Conservation (phyloP, 305 asterid genomes). For the Coffea humblotiana region DNA sequence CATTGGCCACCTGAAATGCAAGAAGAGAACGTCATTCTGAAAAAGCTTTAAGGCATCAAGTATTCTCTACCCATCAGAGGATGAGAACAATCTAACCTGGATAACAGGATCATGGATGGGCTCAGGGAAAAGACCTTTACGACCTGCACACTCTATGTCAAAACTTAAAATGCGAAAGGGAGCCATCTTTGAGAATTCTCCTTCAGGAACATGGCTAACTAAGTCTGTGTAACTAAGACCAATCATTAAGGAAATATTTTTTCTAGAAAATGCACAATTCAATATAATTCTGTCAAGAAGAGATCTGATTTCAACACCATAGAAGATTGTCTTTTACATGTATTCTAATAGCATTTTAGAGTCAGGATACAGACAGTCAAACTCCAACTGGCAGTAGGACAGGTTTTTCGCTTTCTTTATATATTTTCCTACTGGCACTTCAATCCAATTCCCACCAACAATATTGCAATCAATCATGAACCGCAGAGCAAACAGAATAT, state of each 20-base stretch:
- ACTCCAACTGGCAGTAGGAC: conserved; percentile 85
- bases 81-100: conserved; percentile 52
- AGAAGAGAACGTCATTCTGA: conserved; percentile 25
- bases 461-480: conserved; percentile 95
- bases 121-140: conserved; percentile 96
- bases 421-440: conserved; percentile 80
- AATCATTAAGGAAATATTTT: conserved; percentile 43
- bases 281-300: background rate
- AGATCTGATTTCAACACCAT: background rate
- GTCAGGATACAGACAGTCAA: conserved; percentile 95
- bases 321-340: conserved; percentile 2
- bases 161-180: conserved; percentile 98
- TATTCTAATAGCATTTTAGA: conserved; percentile 21
- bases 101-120: conserved; percentile 98
- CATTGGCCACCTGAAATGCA: conserved; percentile 75
- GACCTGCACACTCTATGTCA: conserved; percentile 99
- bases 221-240: conserved; percentile 66
- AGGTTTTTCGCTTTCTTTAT: conserved; percentile 57
- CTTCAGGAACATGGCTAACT: conserved; percentile 93
- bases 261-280: conserved; percentile 13
- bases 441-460: conserved; percentile 99
- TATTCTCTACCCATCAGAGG: conserved; percentile 9
- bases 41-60: conserved; percentile 16
- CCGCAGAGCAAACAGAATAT: conserved; percentile 94
- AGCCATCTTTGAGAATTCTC: conserved; percentile 97